Evolutionary conservation across 768 basidiomycete genomes (phyloP), one percentile per base, ranked within the genome.

Genomic region (Suillus discolor): DNA sequence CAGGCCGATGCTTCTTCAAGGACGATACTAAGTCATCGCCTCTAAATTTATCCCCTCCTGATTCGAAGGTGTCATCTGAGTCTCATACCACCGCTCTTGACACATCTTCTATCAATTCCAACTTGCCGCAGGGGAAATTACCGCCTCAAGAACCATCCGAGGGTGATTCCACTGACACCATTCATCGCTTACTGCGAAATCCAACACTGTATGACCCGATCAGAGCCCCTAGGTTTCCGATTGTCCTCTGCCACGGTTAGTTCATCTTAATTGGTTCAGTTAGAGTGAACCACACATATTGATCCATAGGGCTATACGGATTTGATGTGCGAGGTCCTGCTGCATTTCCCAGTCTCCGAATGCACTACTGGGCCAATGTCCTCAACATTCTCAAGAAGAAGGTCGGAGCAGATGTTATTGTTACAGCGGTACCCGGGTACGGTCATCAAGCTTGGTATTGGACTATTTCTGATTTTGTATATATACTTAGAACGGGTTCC

Each of bases 161-260:
- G 12, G 72, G 66, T 57, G 67, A 67, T 38, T 25, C 66, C 38
- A 39, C 65, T 38, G 90, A 89, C 69, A 79, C 75, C 16, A 88
- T 93, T 6, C 91, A 91, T 75, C 83, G 83, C 62, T 79, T 98
- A 5, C 86, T 97, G 71, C 79, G 81, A 57, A 88, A 93, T 70
- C 94, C 96, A 4, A 83, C 87, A 0, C 82, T 99, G 36, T 91
- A 86, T 69, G 87, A 96, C 67, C 94, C 93, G 0, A 69, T 91
- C 4, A 84, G 93, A 68, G 84, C 83, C 6, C 95, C 97, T 2
- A 88, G 97, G 7, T 88, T 93, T 75, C 94, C 95, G 1, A 89
- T 99, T 64, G 94, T 97, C 4, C 84, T 99, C n/a, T 97, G 94
- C 73, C 97, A 99, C 79, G 97, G 96, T 94, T 71, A 70, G 85